Base-by-base conservation (phyloP, 768 basidiomycete genomes). In the Lactifluus subvellereus region DNA sequence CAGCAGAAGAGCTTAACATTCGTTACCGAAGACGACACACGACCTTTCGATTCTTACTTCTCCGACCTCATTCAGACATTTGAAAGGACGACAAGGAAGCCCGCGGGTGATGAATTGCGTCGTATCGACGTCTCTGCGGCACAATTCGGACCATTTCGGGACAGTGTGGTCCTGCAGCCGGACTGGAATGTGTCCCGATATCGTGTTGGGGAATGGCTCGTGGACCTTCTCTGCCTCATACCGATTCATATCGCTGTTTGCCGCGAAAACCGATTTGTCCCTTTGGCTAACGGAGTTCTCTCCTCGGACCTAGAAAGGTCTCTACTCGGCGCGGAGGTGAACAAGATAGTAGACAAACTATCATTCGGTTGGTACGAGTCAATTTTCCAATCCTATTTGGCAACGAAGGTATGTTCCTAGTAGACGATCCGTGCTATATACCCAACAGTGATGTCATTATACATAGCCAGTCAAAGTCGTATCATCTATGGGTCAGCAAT, bases 401-500 rank as follows among this genome's bases (percentile, higher is more conserved):
- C 82, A 0, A 73, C 74, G n/a, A 86, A 82, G 78, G 84, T 79
- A 50, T 6, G 49, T 13, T 18, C 47, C 35, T 27, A 11, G 37
- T 9, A 22, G 9, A 1, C 50, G 16, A 1, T 27, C 7, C 33
- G 27, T 22, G 0, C 1, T 40, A 35, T 60, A 59, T 37, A 54
- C 32, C 18, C 22, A 33, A 27, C 1, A 8, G 9, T 35, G 30
- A 54, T 6, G 50, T 45, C 51, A 43, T 48, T 13, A 9, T 13
- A 8, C 32, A 14, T 53, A 85, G 82, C 84, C 83, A 2, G 84
- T 86, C 14, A 80, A 78, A 65, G 85, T 86, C 3, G 84, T 86
- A 1, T 84, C 84, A 0, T 86, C 85, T 0, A 85, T 86, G 85
- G 84, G 84, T 0, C 84, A 85, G 68, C 85, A 86, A 67, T 85